Evolutionary conservation across 2,329 filamentous ascomycete genomes (phyloP), one percentile per base, ranked within the genome.

Genomic region (Raffaelea albimanens): DNA sequence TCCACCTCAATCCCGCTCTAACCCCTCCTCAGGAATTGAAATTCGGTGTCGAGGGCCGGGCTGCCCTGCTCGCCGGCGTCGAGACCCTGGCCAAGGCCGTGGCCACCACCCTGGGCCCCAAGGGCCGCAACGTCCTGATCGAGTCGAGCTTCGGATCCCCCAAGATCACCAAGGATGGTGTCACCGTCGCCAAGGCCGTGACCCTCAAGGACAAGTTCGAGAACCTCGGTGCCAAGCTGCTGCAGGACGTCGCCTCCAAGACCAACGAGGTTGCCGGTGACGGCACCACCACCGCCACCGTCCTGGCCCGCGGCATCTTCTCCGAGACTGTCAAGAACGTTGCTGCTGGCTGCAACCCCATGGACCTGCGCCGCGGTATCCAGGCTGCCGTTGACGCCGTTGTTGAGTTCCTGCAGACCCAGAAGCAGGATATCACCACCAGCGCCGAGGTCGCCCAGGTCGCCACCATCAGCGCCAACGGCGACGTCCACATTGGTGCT

Each of bases 321-420:
- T 95, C 93, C 69, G 93, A 98, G 80, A 97, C 91, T 47, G 93
- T 97, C 67, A 98, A 98, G 85, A 98, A 98, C 68, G 93, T 98
- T 56, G 93, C 93, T 57, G 93, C 93, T 55, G 93, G 93, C 64
- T 98, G 93, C 85, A 98, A 98, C 77, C 93, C 93, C 57, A 97
- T 98, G 93, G 93, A 98, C 65, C 80, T 98, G 63, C 85, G 93
- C 68, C 85, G 93, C 61, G 93, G 93, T 69, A 97, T 93, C 63
- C 93, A 98, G 76, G 87, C 90, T 58, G 91, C 91, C 50, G 93
- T 98, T 55, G 88, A 95, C 56, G 83, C 89, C 52, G 93, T 96
- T 49, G 89, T 98, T 59, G 82, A 95, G 63, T 98, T 83, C 73
- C 80, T 98, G 60, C 86, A 90, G 73, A 79, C 85, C 68, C 93